Conservation (phyloP, 2,329 filamentous ascomycete species). For the Bipolaris sorokiniana region DNA sequence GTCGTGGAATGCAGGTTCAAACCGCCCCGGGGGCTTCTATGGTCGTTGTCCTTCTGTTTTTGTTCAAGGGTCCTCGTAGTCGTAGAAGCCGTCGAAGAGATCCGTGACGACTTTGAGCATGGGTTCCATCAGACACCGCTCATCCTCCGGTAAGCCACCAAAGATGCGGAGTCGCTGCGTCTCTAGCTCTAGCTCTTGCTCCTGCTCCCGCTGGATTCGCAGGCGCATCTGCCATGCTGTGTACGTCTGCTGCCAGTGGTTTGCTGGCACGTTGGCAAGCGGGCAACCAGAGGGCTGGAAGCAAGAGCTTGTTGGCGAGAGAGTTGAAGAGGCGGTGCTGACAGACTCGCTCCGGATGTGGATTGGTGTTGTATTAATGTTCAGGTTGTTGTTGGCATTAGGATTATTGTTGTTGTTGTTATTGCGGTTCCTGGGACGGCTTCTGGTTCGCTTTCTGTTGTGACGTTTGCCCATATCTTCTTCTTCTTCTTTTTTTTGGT, state of each 20-base stretch:
- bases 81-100: conserved; percentile 53
- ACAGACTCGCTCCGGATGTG: conserved; percentile 41
- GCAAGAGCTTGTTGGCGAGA: conserved; percentile 30
- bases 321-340: conserved; percentile 35
- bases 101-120: conserved; percentile 57
- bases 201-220: conserved; percentile 37
- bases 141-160: conserved; percentile 52
- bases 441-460: conserved; percentile 53
- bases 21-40: too few relatives aligned
- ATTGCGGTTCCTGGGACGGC: conserved; percentile 50
- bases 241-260: conserved; percentile 49
- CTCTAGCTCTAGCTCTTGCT: conserved; percentile 40
- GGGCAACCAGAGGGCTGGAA: conserved; percentile 29
- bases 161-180: conserved; percentile 52
- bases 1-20: too few relatives aligned
- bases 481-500: conserved; percentile 9
- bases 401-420: conserved; percentile 24
- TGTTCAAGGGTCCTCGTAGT: conserved; percentile 53
- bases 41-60: too few relatives aligned
- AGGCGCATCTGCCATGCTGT: conserved; percentile 47
- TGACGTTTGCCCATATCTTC: conserved; percentile 51
- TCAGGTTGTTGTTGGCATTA: conserved; percentile 7
- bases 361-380: conserved; percentile 23
- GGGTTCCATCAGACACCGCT: conserved; percentile 51
- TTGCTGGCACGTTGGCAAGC: conserved; percentile 24